Percentiles rank a stretch among this genome's conserved stretches.
These are phyloP conservation scores for Dalbergia oliveri DNA, from an alignment of 306 rosid species.

Conservation along the genomic window DNA sequence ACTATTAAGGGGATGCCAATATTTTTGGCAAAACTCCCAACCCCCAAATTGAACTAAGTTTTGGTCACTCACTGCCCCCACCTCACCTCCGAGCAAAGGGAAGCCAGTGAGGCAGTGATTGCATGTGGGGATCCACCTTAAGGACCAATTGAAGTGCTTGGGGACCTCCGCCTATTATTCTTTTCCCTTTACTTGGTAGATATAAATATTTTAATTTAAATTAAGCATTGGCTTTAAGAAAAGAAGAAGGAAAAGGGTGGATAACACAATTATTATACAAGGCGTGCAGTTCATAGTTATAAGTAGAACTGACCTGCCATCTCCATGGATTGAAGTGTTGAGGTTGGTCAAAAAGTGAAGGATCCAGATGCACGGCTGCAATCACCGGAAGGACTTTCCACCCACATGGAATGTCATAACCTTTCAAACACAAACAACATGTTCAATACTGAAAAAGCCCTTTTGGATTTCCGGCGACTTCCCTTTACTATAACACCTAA, in stretches of 20 bases:
- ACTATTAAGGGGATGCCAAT: neutral
- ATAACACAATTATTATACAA: slow-evolving; percentile 45
- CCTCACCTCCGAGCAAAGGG: slow-evolving; percentile 1
- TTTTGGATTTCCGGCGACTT: slow-evolving; percentile 11
- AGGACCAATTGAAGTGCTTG: slow-evolving; percentile 58
- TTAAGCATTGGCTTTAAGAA: slow-evolving; percentile 39
- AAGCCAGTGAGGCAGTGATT: slow-evolving; percentile 50
- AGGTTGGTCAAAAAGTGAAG: slow-evolving; percentile 93
- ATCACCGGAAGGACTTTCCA: slow-evolving; percentile 99
- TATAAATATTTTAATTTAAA: neutral
- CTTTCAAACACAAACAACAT: slow-evolving; percentile 58
- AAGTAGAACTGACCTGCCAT: slow-evolving; percentile 86
- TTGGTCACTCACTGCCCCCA: slow-evolving; percentile 1
- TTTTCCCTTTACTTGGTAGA: neutral
- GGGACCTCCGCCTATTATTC: slow-evolving; percentile 56
- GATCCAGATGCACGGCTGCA: slow-evolving; percentile 95
- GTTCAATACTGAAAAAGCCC: neutral
- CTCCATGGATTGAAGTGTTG: slow-evolving; percentile 98
- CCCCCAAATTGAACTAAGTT: slow-evolving; percentile 29
- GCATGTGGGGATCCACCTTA: slow-evolving; percentile 56
- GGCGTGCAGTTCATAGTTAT: slow-evolving; percentile 46
- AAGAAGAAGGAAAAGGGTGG: neutral
- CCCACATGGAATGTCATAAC: slow-evolving; percentile 98
- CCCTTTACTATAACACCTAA: slow-evolving; percentile 20
- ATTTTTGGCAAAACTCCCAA: slow-evolving; percentile 48